These are phyloP conservation scores for Sugiyamaella valdiviana DNA, from an alignment of 805 yeast genomes.

Conservation along the genomic window DNA sequence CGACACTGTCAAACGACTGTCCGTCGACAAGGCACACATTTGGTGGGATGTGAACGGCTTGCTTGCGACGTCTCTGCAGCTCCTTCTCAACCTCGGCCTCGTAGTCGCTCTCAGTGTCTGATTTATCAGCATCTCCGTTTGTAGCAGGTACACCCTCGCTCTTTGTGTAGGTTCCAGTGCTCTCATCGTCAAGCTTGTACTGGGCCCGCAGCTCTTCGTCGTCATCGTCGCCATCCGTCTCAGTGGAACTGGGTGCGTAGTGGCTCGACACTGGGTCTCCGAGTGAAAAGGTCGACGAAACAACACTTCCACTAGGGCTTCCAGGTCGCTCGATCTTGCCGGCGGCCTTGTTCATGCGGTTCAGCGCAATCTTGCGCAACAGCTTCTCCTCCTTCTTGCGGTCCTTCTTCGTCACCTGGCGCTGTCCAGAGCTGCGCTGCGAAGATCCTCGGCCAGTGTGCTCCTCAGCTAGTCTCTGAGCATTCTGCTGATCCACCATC, in stretches of 20 bases:
- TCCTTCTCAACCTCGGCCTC: slow-evolving; percentile 24
- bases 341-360: not conserved
- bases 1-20: slow-evolving; percentile 44
- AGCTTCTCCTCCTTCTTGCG: slow-evolving; percentile 29
- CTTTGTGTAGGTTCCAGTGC: not conserved
- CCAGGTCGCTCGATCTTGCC: slow-evolving; percentile 10
- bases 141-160: not conserved
- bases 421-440: slow-evolving; percentile 19
- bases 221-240: slow-evolving; percentile 9
- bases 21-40: slow-evolving; percentile 40
- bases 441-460: slow-evolving; percentile 23
- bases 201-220: slow-evolving; percentile 1
- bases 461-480: slow-evolving; percentile 17
- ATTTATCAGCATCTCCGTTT: not conserved
- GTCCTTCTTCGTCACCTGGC: slow-evolving; percentile 35
- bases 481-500: slow-evolving; percentile 38
- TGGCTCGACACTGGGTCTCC: slow-evolving; percentile 22
- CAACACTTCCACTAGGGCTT: slow-evolving; percentile 17
- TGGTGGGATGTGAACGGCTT: slow-evolving; percentile 28
- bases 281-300: slow-evolving; percentile 22
- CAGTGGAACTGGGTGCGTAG: slow-evolving; percentile 11
- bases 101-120: slow-evolving; percentile 10
- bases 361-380: slow-evolving; percentile 14
- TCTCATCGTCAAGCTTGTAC: not conserved
- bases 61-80: slow-evolving; percentile 15